Conservation (phyloP, 768 basidiomycete genomes). For the Tylopilus felleus region DNA sequence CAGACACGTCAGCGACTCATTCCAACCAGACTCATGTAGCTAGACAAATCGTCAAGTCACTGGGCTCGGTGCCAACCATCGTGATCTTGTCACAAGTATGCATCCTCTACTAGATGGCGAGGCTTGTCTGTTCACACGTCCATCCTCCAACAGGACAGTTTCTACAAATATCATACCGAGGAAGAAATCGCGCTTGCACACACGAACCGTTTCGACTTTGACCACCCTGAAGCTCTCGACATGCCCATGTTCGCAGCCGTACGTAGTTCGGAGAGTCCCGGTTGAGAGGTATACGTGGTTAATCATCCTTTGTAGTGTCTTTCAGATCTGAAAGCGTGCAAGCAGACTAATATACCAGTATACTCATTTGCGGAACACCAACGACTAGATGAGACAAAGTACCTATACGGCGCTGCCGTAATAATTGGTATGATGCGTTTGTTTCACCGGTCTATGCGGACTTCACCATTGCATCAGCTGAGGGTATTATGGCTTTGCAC, state of each 20-base stretch:
- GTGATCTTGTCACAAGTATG: conserved; percentile 85
- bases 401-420: conserved; percentile 90
- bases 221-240: conserved; percentile 92
- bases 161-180: conserved; percentile 78
- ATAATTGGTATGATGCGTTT: conserved; percentile 63
- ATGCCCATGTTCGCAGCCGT: conserved; percentile 82
- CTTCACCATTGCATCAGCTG: conserved; percentile 45
- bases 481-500: conserved; percentile 89
- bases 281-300: background rate
- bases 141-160: conserved; percentile 67
- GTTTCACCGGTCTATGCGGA: background rate
- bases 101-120: background rate
- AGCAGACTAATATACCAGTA: conserved; percentile 84
- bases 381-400: conserved; percentile 71
- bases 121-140: background rate
- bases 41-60: conserved; percentile 70
- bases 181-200: conserved; percentile 86
- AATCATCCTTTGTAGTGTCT: conserved; percentile 56
- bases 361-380: conserved; percentile 95
- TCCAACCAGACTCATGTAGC: conserved; percentile 74
- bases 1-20: conserved; percentile 1
- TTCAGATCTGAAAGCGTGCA: conserved; percentile 78
- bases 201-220: conserved; percentile 77
- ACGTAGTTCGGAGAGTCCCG: conserved; percentile 24
- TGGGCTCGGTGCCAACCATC: conserved; percentile 84